Conservation (phyloP, 169 alveolate species). For the Babesia bigemina region DNA sequence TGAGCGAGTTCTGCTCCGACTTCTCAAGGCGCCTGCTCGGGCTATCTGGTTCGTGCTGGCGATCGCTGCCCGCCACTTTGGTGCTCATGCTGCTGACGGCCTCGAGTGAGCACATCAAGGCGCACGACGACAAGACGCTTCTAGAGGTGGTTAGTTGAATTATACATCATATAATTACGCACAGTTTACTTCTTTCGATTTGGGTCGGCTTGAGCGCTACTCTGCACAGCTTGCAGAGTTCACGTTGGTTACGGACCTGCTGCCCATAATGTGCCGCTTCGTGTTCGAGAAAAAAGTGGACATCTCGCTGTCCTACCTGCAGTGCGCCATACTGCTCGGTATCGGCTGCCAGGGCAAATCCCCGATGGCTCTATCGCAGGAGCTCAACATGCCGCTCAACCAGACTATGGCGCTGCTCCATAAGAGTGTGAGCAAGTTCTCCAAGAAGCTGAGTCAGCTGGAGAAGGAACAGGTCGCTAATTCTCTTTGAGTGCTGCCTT, state of each 20-base stretch:
- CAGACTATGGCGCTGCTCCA: constrained; percentile 70
- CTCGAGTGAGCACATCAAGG: constrained; percentile 22
- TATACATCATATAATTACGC: background rate
- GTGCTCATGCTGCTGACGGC: constrained; percentile 50
- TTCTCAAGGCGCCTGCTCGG: constrained; percentile 50
- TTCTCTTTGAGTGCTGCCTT: constrained; percentile 16
- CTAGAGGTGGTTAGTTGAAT: constrained; percentile 2
- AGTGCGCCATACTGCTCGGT: constrained; percentile 61
- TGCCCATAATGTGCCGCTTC: constrained; percentile 54
- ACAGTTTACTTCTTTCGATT: constrained; percentile 50
- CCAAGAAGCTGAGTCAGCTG: constrained; percentile 37
- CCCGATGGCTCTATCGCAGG: constrained; percentile 41
- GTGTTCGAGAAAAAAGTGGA: constrained; percentile 54
- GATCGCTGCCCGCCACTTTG: constrained; percentile 54
- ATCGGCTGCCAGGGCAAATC: constrained; percentile 64
- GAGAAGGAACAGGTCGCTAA: constrained; percentile 42
- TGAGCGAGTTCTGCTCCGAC: constrained; percentile 48
- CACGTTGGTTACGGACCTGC: constrained; percentile 61
- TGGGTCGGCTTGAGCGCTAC: constrained; percentile 65
- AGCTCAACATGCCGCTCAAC: constrained; percentile 71
- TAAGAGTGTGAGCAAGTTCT: constrained; percentile 56
- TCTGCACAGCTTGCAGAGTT: constrained; percentile 66
- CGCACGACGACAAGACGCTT: constrained; percentile 20
- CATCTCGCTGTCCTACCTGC: constrained; percentile 51
- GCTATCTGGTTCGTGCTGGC: constrained; percentile 57